Conservation (phyloP, 192 early-diverging fungal species). For the Funneliformis mosseae region DNA sequence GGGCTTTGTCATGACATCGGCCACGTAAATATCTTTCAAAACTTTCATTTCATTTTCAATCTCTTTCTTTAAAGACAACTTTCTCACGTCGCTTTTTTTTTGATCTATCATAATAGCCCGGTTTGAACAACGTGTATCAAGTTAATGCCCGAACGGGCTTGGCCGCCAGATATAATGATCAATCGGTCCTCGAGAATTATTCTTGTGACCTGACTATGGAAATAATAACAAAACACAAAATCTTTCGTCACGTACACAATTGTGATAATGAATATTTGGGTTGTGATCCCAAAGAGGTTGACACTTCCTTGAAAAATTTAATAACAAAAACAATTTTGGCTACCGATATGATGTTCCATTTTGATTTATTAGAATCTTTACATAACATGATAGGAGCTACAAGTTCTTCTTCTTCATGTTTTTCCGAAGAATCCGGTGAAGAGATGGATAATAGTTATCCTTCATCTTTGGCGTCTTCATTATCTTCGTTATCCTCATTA, state of each 20-base stretch:
- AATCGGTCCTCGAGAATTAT: constrained; percentile 85
- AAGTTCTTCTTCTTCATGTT: constrained; percentile 34
- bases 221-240: constrained; percentile 72
- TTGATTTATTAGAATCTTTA: constrained; percentile 62
- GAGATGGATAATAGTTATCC: constrained; percentile 12
- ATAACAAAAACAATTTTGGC: constrained; percentile 79
- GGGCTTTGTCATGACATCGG: constrained; percentile 91
- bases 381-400: constrained; percentile 46
- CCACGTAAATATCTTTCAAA: constrained; percentile 67
- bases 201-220: constrained; percentile 77
- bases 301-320: constrained; percentile 42
- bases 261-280: constrained; percentile 45
- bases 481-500: constrained; percentile 35
- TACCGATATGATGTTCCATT: constrained; percentile 93
- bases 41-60: background rate
- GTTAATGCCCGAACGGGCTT: constrained; percentile 81
- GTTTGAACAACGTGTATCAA: constrained; percentile 90
- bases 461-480: constrained; percentile 15
- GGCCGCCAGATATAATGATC: constrained; percentile 71
- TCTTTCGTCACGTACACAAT: constrained; percentile 64
- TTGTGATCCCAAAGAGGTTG: constrained; percentile 27
- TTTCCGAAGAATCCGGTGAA: constrained; percentile 16
- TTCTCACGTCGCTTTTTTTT: background rate
- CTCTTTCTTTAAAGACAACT: background rate
- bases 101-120: constrained; percentile 61